A percentile compares a stretch with the other conserved stretches of the same genome.
phyloP scores from a whole-genome alignment of 2,329 filamentous ascomycete genomes.

The Colletotrichum horii region DNA sequence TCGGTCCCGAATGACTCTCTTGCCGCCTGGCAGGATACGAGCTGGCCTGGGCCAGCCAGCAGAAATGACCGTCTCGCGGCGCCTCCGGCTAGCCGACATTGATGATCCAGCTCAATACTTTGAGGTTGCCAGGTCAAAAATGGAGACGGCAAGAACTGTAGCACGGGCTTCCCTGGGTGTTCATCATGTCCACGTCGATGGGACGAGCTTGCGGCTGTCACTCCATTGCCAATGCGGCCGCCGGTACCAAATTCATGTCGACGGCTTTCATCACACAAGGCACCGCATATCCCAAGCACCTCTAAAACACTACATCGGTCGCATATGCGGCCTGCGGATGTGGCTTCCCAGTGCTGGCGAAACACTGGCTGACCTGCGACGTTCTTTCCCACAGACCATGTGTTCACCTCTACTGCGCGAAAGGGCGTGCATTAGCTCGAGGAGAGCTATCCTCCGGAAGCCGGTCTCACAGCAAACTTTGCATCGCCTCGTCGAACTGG shows the following conservation, averaged over 20 bases:
- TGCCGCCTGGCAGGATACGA: not conserved
- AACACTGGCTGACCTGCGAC: not conserved
- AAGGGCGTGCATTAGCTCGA: slow-evolving; percentile 1
- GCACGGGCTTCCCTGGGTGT: not conserved
- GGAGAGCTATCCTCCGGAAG: not conserved
- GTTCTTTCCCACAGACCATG: slow-evolving; percentile 13
- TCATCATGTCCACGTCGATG: not conserved
- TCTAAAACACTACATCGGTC: slow-evolving; percentile 1
- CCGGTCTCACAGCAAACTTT: slow-evolving; percentile 18
- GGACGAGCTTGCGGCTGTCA: not conserved
- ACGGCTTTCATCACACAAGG: not conserved
- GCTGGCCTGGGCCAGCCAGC: not conserved
- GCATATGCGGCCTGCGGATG: not conserved
- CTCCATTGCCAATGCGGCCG: not conserved
- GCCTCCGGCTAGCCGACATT: not conserved
- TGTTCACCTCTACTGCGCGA: slow-evolving; percentile 10
- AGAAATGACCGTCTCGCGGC: not conserved
- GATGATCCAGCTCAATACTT: not conserved
- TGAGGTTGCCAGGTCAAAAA: not conserved
- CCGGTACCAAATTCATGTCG: not conserved
- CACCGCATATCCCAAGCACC: not conserved
- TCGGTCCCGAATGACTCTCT: not conserved
- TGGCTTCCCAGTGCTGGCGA: slow-evolving; percentile 2
- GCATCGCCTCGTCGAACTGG: not conserved
- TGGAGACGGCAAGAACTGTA: not conserved